Evolutionary conservation across 768 basidiomycete species (phyloP).

Genomic region (Boletales sp.): DNA sequence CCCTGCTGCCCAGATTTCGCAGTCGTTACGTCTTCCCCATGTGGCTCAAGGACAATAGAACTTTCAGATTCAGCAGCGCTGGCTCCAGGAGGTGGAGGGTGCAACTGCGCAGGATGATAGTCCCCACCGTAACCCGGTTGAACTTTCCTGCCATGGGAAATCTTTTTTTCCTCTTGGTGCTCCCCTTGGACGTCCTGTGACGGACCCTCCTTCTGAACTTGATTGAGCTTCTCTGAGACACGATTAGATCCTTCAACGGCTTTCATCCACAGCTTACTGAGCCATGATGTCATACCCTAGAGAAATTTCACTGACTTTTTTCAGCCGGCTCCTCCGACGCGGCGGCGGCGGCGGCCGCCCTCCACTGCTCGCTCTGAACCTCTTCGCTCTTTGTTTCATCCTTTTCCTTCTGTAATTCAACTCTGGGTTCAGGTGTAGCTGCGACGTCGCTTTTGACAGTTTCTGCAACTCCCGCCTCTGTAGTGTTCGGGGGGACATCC

Average conservation of each 20-base stretch:
- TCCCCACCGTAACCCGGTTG: slow-evolving; percentile 10
- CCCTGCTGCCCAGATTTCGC: neutral
- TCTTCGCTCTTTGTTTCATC: neutral
- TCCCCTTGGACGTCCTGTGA: neutral
- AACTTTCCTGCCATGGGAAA: neutral
- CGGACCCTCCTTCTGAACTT: neutral
- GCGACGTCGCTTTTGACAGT: neutral
- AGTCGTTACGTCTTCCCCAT: neutral
- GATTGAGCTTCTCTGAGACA: neutral
- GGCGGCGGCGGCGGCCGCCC: neutral
- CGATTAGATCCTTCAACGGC: neutral
- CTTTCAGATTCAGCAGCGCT: slow-evolving; percentile 13
- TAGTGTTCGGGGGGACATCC: neutral
- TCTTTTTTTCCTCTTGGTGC: neutral
- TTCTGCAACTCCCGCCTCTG: neutral
- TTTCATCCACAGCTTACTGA: neutral
- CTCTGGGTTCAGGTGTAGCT: neutral
- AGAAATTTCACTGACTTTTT: slow-evolving; percentile 9
- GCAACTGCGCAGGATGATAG: slow-evolving; percentile 29
- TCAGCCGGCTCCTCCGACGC: neutral
- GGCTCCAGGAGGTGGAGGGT: slow-evolving; percentile 22
- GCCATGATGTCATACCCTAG: neutral
- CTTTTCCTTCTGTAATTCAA: neutral
- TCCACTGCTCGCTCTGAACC: neutral
- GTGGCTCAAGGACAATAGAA: neutral